Evolutionary conservation across 140 eudicot species (phyloP), one percentile per base, ranked within the genome.

Genomic region (Erigeron philadelphicus): DNA sequence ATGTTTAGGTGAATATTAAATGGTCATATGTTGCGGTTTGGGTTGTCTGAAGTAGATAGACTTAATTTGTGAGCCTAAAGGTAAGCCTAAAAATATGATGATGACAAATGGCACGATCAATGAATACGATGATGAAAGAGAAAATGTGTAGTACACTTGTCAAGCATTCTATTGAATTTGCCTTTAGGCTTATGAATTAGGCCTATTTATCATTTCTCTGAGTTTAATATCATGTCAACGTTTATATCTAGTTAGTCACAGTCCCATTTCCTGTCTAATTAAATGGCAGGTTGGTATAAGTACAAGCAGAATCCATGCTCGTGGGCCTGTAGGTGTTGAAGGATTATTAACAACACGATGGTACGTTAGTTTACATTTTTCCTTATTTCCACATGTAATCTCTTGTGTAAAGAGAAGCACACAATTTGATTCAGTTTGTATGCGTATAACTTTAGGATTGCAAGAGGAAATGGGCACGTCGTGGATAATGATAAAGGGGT

Each of bases 311-410:
- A 94, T 94, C 59, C 99, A 94, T 75, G 96, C 99, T 68, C 97
- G 99, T 75, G 99, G 99, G 44, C 99, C 99, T 8, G 99, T 94
- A 25, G 99, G 99, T 67, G 96, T 94, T 67, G 99, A 94, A 78
- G 99, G 99, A 59, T 73, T 94, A 81, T 82, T 94, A 31, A 94
- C 99, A 13, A 94, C 99, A 11, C 84, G 95, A 80, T 94, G 99
- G 99, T 94, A 87, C n/a, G 19, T 6, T 9, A 45, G 83, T 48
- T 25, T 5, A 5, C 25, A n/a, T 0, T 16, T 73, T 31, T 31
- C 38, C 38, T n/a, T n/a, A n/a, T n/a, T n/a, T n/a, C n/a, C n/a
- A n/a, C n/a, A n/a, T n/a, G n/a, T n/a, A n/a, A n/a, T n/a, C 9
- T 56, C 19, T 56, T 12, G 61, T 55, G 38, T 55, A 62, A 72